Evolutionary conservation across 2,329 filamentous ascomycete species (phyloP), one percentile per base, ranked within the genome.

Genomic region (Fusarium dlaminii): DNA sequence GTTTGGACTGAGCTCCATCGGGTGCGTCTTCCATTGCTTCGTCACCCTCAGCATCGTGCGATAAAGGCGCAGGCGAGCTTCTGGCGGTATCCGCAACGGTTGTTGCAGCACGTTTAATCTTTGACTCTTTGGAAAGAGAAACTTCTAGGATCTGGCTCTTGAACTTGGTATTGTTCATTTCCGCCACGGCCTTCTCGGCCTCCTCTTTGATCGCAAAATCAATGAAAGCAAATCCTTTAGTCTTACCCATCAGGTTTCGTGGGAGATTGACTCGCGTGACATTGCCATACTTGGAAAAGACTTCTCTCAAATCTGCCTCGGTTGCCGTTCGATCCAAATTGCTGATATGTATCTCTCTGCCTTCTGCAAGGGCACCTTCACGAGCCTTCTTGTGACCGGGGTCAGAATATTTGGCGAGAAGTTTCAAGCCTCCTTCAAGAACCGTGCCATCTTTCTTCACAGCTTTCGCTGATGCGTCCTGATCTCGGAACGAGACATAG

Each of bases 401-500:
- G 78, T 98, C 91, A 0, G 96, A 98, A 75, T 97, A 94, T 82
- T 95, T 95, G 14, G 90, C 93, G 45, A 91, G 83, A 2, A 99
- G 87, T 74, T 88, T 91, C 75, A 91, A 91, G 34, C 89, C 88
- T 32, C 90, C 90, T 30, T 92, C 92, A 1, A 97, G 83, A 29
- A 91, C 81, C 64, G 88, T 91, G 32, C 92, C 92, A 78, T 98
- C 88, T 55, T 98, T 88, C 66, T 90, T 84, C 2, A 91, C 92
- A 3, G 95, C 95, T 55, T 89, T 90, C 43, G 90, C 87, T 2
- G 95, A 94, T 59, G 90, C 89, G n/a, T 87, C 87, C 6, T 88
- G 83, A 37, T 90, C 90, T 54, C 91, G 88, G 80, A 98, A 98
- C n/a, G 97, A 94, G 12, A 98, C 88, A 81, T 99, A 99, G 85